These are phyloP conservation scores for Nicotiana otophora DNA, from an alignment of 257 asterid species.

Conservation along the genomic window DNA sequence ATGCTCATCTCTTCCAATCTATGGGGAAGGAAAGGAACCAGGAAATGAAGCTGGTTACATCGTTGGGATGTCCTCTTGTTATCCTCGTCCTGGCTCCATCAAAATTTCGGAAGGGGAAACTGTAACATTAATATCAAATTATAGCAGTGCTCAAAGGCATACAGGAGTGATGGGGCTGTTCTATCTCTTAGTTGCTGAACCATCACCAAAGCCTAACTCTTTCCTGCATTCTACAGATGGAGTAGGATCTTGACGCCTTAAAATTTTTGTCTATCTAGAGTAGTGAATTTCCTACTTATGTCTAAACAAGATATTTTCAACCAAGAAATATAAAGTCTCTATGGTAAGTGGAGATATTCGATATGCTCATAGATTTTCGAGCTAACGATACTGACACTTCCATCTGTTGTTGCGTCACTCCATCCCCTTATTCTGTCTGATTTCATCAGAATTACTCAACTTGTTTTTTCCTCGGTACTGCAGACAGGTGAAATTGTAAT, in stretches of 20 bases:
- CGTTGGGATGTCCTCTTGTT: conserved; percentile 85
- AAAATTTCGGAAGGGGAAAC: conserved; percentile 72
- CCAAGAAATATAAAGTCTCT: background rate
- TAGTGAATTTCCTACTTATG: background rate
- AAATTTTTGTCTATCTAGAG: background rate
- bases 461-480: background rate
- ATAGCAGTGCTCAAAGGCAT: conserved; percentile 49
- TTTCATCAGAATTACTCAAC: background rate
- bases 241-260: conserved; percentile 28
- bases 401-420: background rate
- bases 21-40: conserved; percentile 67
- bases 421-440: background rate
- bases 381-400: background rate
- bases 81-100: conserved; percentile 76
- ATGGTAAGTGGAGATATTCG: background rate
- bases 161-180: conserved; percentile 94
- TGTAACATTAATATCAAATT: conserved; percentile 58
- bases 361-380: background rate
- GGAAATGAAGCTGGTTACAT: conserved; percentile 88
- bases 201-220: conserved; percentile 23
- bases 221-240: conserved; percentile 19
- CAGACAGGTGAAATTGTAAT: conserved; percentile 8
- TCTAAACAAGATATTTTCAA: background rate
- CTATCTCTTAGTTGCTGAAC: conserved; percentile 59
- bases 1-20: conserved; percentile 69